Evolutionary conservation across 352 stramenopile genomes (phyloP).

Genomic region (Plasmopara muralis): DNA sequence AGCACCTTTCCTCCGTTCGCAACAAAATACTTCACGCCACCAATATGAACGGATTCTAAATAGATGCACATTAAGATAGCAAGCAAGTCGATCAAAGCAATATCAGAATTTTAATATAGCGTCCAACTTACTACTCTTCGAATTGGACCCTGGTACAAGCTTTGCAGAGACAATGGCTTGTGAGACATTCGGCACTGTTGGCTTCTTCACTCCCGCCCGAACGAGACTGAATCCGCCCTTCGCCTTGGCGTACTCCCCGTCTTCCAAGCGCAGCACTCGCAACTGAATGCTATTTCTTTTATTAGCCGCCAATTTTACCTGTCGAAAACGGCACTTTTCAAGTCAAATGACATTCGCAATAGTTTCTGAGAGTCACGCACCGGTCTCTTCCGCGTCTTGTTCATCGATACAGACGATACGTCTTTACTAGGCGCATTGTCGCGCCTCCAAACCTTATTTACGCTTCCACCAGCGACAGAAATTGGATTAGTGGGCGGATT

Average conservation of each 20-base stretch:
- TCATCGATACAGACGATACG: slow-evolving; percentile 1
- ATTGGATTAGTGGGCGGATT: slow-evolving; percentile 3
- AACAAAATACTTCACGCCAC: slow-evolving; percentile 39
- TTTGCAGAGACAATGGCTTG: slow-evolving; percentile 3
- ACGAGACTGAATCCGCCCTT: slow-evolving; percentile 70
- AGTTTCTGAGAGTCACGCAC: slow-evolving; percentile 10
- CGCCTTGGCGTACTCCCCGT: slow-evolving; percentile 67
- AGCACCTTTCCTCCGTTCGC: slow-evolving; percentile 36
- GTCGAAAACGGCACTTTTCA: slow-evolving; percentile 1
- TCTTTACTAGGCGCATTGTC: slow-evolving; percentile 9
- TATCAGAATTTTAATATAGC: neutral
- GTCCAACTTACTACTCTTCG: slow-evolving; percentile 16
- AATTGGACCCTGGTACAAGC: slow-evolving; percentile 8
- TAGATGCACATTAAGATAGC: slow-evolving; percentile 2
- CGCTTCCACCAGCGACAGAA: slow-evolving; percentile 13
- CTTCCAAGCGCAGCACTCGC: slow-evolving; percentile 49
- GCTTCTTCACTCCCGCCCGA: slow-evolving; percentile 44
- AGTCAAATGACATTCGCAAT: slow-evolving; percentile 4
- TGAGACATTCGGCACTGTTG: neutral
- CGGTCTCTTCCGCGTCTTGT: slow-evolving; percentile 31
- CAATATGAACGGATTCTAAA: slow-evolving; percentile 40
- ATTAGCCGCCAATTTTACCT: slow-evolving; percentile 28
- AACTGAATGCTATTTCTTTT: slow-evolving; percentile 42
- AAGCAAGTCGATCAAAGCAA: slow-evolving; percentile 1
- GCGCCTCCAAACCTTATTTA: slow-evolving; percentile 57